Conservation (phyloP, 208 protist species). For the Naegleria fowleri region DNA sequence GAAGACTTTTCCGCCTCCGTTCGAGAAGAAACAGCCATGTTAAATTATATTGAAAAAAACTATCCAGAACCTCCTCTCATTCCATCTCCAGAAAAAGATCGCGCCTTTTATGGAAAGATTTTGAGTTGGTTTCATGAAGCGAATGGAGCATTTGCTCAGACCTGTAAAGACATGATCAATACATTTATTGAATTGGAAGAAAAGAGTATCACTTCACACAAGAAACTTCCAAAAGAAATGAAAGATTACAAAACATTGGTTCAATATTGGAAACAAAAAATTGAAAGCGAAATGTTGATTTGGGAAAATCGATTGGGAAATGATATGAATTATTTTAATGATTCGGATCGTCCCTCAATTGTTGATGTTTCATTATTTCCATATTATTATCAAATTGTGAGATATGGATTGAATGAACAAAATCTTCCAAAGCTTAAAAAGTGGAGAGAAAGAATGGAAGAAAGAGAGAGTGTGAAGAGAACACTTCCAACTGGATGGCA, state of each 20-base stretch:
- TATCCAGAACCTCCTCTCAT: background rate
- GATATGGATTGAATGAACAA: constrained; percentile 1
- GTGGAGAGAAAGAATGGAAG: background rate
- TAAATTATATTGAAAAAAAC: constrained; percentile 12
- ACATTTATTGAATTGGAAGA: background rate
- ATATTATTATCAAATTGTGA: constrained; percentile 13
- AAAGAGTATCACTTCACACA: background rate
- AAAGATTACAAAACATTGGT: background rate
- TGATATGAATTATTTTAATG: background rate
- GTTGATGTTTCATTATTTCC: constrained; percentile 18
- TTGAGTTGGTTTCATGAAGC: background rate
- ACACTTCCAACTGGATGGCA: background rate
- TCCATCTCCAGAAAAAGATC: background rate
- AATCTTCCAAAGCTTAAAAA: background rate
- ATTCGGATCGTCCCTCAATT: background rate
- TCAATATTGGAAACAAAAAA: background rate
- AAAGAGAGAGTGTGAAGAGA: background rate
- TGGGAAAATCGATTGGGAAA: background rate
- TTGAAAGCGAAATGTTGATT: background rate
- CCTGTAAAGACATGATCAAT: background rate
- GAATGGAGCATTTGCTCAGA: background rate
- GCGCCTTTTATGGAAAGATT: background rate
- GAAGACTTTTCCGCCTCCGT: background rate
- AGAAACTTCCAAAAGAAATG: background rate
- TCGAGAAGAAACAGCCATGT: constrained; percentile 1